A percentile compares a stretch with the other conserved stretches of the same genome.
These are phyloP conservation scores for Ophiostoma sp. DNA, from an alignment of 2,329 filamentous ascomycete species.

Conservation along the genomic window DNA sequence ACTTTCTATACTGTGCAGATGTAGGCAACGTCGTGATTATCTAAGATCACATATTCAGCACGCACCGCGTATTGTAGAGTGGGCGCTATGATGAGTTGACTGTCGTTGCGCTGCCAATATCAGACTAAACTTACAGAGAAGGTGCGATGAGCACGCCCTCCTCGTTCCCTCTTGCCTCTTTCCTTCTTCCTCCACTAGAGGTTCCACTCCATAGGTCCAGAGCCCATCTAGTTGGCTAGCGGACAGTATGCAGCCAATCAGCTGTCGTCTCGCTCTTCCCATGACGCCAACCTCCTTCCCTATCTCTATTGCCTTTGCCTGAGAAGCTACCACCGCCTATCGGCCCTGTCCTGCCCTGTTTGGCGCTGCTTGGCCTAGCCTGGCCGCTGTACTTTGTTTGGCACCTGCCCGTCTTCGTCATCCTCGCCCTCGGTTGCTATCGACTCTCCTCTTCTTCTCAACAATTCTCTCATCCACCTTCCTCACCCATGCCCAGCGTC, in stretches of 20 bases:
- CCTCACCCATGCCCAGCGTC: background rate
- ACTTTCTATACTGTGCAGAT: background rate
- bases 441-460: slow-evolving; percentile 14
- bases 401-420: slow-evolving; percentile 12
- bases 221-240: slow-evolving; percentile 18
- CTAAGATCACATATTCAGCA: background rate
- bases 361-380: background rate
- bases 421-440: background rate
- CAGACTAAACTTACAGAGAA: background rate
- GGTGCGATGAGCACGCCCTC: background rate
- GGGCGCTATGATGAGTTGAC: background rate
- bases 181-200: background rate
- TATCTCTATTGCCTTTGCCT: slow-evolving; percentile 3
- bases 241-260: slow-evolving; percentile 20
- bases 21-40: background rate
- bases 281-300: slow-evolving; percentile 25
- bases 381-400: background rate
- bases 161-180: background rate
- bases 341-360: slow-evolving; percentile 11
- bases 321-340: slow-evolving; percentile 4
- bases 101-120: background rate
- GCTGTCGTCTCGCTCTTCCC: slow-evolving; percentile 5
- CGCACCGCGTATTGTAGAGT: background rate
- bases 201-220: background rate
- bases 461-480: slow-evolving; percentile 14